These are phyloP conservation scores for Botrytis cinerea DNA, from an alignment of 2,329 filamentous ascomycete species.

Conservation along the genomic window DNA sequence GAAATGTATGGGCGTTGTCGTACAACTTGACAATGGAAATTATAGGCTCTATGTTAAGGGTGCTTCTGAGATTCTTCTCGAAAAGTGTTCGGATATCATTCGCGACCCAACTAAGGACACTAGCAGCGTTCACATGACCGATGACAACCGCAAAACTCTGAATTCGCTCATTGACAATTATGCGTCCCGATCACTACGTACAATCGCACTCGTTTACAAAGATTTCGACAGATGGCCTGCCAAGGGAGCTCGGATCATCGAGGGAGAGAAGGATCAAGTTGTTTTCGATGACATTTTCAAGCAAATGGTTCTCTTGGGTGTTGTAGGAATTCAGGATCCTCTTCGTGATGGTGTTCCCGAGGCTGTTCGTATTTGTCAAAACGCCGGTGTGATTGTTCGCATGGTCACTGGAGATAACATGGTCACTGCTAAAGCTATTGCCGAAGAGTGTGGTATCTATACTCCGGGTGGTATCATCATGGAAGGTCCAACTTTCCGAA, in stretches of 20 bases:
- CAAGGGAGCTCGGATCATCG: constrained; percentile 52
- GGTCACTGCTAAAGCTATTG: constrained; percentile 72
- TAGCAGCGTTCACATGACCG: constrained; percentile 53
- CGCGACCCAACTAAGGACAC: constrained; percentile 60
- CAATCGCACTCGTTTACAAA: constrained; percentile 72
- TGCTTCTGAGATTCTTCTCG: constrained; percentile 53
- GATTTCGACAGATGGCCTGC: constrained; percentile 73
- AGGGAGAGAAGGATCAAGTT: constrained; percentile 62
- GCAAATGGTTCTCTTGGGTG: constrained; percentile 71
- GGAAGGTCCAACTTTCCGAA: constrained; percentile 68
- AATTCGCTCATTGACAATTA: constrained; percentile 60
- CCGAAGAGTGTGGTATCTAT: constrained; percentile 67
- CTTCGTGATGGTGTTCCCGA: constrained; percentile 67
- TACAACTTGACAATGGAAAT: constrained; percentile 50
- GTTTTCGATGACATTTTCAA: constrained; percentile 69
- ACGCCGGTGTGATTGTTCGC: constrained; percentile 69
- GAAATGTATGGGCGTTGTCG: constrained; percentile 69
- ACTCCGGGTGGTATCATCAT: constrained; percentile 59
- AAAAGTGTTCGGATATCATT: constrained; percentile 52
- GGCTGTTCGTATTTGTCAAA: constrained; percentile 66
- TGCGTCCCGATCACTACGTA: constrained; percentile 68
- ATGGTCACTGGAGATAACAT: constrained; percentile 77
- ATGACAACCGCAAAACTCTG: constrained; percentile 57
- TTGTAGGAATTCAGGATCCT: constrained; percentile 76
- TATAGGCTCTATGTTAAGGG: constrained; percentile 55